Evolutionary conservation across 2,329 filamentous ascomycete genomes (phyloP), one percentile per base, ranked within the genome.

Genomic region (Aspergillus carbonarius): DNA sequence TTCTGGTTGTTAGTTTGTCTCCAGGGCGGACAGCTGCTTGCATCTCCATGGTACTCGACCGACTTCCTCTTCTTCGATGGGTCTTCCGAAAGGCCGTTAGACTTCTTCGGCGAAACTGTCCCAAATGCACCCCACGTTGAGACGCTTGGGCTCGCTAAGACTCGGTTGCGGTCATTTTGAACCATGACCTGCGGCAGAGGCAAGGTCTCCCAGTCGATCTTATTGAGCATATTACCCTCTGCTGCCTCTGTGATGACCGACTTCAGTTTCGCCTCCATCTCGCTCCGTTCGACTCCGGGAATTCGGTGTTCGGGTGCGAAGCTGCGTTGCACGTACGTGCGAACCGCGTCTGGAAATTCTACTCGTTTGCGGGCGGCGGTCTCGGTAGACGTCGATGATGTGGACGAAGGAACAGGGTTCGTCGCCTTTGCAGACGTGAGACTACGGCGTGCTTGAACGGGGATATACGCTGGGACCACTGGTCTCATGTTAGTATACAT

Each of bases 141-240:
- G 72, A 80, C 66, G 78, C 68, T 65, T 13, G 70, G 69, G 62
- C 80, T 79, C 59, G 78, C 76, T 65, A 83, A 78, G 66, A 77
- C 68, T 61, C 75, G 71, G 57, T 78, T 80, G 59, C 85, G 88
- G 74, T 92, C 91, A 66, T 85, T 84, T 72, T 84, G 85, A 62
- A 97, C 88, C 75, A 97, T 82, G 62, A 91, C 82, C 75, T 98
- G 93, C 5, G 95, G 95, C 13, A 97, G 81, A 42, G 90, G 91
- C 79, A 96, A 85, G 25, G 79, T 83, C 63, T 89, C 85, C 95
- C 95, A 99, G 79, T 97, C 85, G 73, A 91, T 86, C 25, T 82
- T 82, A 71, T 89, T 82, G 70, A 97, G 84, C 56, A 84, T 83
- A 65, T 88, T 85, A 66, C 79, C 84, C 67, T 93, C 89, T 65